These are phyloP conservation scores for Penstemon newberryi DNA, from an alignment of 257 asterid genomes.

Conservation along the genomic window DNA sequence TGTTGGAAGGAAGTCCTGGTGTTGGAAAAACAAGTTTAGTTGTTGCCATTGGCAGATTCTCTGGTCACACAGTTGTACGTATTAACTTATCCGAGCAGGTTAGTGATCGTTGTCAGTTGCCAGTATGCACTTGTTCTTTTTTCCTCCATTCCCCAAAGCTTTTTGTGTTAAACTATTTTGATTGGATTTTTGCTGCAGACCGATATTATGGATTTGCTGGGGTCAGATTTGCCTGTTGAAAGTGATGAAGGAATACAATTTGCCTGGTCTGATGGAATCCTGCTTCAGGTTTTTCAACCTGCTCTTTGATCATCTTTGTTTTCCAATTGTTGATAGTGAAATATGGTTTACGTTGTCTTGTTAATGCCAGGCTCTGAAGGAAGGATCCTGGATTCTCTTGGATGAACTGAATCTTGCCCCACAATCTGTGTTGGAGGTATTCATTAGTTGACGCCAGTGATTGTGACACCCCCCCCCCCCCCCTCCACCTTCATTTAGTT, in stretches of 20 bases:
- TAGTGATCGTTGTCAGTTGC: constrained; percentile 22
- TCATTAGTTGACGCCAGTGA: constrained; percentile 22
- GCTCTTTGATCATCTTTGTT: constrained; percentile 3
- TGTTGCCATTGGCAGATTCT: constrained; percentile 82
- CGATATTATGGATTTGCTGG: constrained; percentile 93
- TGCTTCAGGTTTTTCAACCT: constrained; percentile 70
- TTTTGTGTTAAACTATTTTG: constrained; percentile 19
- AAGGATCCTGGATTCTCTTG: constrained; percentile 92
- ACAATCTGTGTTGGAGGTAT: constrained; percentile 96
- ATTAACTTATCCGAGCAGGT: constrained; percentile 98
- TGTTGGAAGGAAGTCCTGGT: constrained; percentile 99
- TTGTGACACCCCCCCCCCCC: constrained; percentile 1
- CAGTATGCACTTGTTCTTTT: constrained; percentile 4
- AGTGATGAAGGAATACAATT: constrained; percentile 86
- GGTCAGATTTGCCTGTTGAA: constrained; percentile 96
- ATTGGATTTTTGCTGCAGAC: constrained; percentile 62
- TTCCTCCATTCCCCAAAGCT: constrained; percentile 14
- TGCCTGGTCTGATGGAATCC: constrained; percentile 98
- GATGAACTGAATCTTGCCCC: constrained; percentile 99
- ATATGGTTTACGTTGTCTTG: constrained; percentile 8
- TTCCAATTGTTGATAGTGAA: constrained; percentile 1
- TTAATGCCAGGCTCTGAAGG: constrained; percentile 76
- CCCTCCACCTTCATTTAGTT: no score
- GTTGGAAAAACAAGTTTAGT: constrained; percentile 96
- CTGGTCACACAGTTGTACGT: constrained; percentile 92